Evolutionary conservation across 2,329 filamentous ascomycete genomes (phyloP), one percentile per base, ranked within the genome.

Genomic region (Xylariaceae sp.): DNA sequence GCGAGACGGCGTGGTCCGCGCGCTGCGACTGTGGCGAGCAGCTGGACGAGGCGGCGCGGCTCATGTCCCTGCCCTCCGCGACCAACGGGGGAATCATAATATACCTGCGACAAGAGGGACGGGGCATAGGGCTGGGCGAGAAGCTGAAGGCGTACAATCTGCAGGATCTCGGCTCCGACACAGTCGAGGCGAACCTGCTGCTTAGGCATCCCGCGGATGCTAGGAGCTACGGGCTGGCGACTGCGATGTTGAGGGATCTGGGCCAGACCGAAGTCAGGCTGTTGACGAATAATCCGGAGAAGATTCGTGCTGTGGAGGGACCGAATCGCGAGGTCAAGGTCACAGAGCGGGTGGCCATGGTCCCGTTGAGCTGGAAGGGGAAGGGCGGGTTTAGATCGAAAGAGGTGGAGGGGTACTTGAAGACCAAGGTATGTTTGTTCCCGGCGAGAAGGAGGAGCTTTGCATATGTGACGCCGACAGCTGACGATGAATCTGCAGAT

Each of bases 121-220:
- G 94, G 19, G 94, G 94, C 2, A 99, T 99, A 59, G 94, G 94
- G 0, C 79, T 99, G 0, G 88, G 90, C 2, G 92, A 96, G 74
- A 99, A 99, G 72, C 79, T 99, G 38, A 97, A 99, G 73, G 94
- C 94, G 5, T 99, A 99, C 72, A 99, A 99, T 66, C 77, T 99
- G 41, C 94, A 99, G 69, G 94, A 99, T 72, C 76, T 99, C 22
- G 94, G 94, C 0, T 92, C 89, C n/a, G 94, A 99, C 71, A 99
- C 94, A 0, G 95, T 97, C 34, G 91, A 99, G 73, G 94, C 94
- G 2, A 99, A 99, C 64, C 73, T 99, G 42, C 71, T 97, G 19
- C 76, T 99, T 40, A 79, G 94, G 42, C 94, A 99, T 70, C 94
- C 94, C 0, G 94, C 94, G 1, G 94, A 99, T 70, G 94, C 94